A percentile compares a stretch with the other conserved stretches of the same genome.
Evolutionary conservation across 2,329 filamentous ascomycete genomes (phyloP).

Genomic region (Lecanicillium sp.): DNA sequence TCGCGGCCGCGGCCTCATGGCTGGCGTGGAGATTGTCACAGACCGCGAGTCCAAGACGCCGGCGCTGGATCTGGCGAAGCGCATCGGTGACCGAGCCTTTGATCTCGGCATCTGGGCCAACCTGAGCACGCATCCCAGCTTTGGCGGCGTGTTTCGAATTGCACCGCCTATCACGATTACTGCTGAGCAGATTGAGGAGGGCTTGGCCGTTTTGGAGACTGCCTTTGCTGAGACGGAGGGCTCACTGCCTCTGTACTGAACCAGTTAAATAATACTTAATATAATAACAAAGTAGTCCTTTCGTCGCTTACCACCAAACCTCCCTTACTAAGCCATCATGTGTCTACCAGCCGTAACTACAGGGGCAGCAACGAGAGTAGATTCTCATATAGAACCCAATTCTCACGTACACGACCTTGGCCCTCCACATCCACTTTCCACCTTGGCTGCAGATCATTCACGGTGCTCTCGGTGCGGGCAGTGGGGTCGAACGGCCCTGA

Average conservation of each 20-base stretch:
- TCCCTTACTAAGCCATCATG: too few relatives aligned
- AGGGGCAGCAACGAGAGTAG: too few relatives aligned
- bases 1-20: slow-evolving; percentile 49
- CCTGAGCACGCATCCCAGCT: slow-evolving; percentile 43
- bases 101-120: slow-evolving; percentile 50
- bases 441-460: too few relatives aligned
- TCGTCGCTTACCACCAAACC: too few relatives aligned
- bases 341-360: too few relatives aligned
- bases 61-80: slow-evolving; percentile 36
- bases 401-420: too few relatives aligned
- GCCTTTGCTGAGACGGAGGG: slow-evolving; percentile 35
- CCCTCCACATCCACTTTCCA: too few relatives aligned
- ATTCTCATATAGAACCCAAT: too few relatives aligned
- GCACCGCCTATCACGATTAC: slow-evolving; percentile 54
- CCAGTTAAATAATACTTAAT: neutral
- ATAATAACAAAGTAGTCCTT: neutral
- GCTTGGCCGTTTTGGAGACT: slow-evolving; percentile 47
- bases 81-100: slow-evolving; percentile 38
- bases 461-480: too few relatives aligned
- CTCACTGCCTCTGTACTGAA: slow-evolving; percentile 19
- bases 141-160: slow-evolving; percentile 50
- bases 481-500: too few relatives aligned
- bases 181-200: slow-evolving; percentile 39
- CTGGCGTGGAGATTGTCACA: slow-evolving; percentile 49
- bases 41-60: slow-evolving; percentile 39